phyloP scores from a whole-genome alignment of 2,329 filamentous ascomycete species.

The Fusarium compactum region DNA sequence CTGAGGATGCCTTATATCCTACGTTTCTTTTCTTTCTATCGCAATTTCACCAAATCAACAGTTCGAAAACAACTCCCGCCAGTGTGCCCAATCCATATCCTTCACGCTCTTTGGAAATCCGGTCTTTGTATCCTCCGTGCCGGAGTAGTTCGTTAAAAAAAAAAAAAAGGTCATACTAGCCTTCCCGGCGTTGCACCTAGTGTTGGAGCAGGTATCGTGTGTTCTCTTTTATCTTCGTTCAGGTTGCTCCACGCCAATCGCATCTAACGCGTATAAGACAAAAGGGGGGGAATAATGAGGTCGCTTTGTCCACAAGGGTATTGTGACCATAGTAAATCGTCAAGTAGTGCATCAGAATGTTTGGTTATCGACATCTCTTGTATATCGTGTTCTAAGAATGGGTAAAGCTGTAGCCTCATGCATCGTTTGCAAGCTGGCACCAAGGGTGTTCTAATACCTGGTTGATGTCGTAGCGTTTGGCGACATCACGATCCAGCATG shows the following conservation, averaged over 20 bases:
- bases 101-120: slow-evolving; percentile 5
- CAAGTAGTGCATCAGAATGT: slow-evolving; percentile 16
- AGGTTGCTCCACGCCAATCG: slow-evolving; percentile 24
- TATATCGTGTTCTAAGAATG: slow-evolving; percentile 11
- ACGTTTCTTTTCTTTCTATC: slow-evolving; percentile 32
- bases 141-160: slow-evolving; percentile 9
- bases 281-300: slow-evolving; percentile 23
- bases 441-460: slow-evolving; percentile 92
- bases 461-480: slow-evolving; percentile 84
- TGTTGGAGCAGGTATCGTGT: slow-evolving; percentile 23
- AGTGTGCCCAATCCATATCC: slow-evolving; percentile 15
- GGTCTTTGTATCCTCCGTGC: slow-evolving; percentile 25
- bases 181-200: slow-evolving; percentile 13
- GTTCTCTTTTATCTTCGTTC: slow-evolving; percentile 30
- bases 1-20: slow-evolving; percentile 17
- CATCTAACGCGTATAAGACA: slow-evolving; percentile 38
- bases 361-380: slow-evolving; percentile 16
- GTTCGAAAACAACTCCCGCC: slow-evolving; percentile 29
- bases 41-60: slow-evolving; percentile 19
- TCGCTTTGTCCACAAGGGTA: slow-evolving; percentile 40
- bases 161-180: slow-evolving; percentile 8
- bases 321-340: slow-evolving; percentile 41
- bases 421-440: slow-evolving; percentile 58
- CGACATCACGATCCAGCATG: slow-evolving; percentile 93
- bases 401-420: slow-evolving; percentile 7